phyloP scores from a whole-genome alignment of 2,329 filamentous ascomycete species.

The Trichoderma simmonsii region DNA sequence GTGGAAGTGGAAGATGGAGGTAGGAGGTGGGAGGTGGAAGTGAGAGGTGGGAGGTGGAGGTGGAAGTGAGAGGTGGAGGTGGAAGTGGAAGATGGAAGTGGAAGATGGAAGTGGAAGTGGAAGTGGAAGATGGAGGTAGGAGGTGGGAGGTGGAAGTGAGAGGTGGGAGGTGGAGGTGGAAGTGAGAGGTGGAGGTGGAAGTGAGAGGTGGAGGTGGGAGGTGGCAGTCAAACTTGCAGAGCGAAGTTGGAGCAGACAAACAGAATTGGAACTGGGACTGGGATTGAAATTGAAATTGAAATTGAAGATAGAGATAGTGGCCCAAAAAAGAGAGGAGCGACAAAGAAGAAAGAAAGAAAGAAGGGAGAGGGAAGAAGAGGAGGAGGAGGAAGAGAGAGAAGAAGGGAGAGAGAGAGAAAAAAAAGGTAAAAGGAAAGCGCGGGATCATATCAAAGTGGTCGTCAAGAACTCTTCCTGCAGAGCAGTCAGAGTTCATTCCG shows the following conservation, averaged over 20 bases:
- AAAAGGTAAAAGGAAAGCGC: neutral
- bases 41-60: too few species aligned
- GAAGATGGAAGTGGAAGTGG: neutral
- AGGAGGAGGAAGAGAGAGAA: neutral
- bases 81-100: neutral
- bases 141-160: neutral
- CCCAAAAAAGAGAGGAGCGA: neutral
- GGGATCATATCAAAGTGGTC: neutral
- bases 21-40: neutral
- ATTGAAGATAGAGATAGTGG: neutral
- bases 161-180: too few species aligned
- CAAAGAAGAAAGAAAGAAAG: neutral
- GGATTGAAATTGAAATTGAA: neutral
- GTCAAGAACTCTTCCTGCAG: neutral
- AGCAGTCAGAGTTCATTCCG: neutral
- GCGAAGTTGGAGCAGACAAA: neutral
- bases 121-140: neutral
- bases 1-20: neutral
- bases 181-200: too few species aligned
- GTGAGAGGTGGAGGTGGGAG: neutral
- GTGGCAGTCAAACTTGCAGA: neutral
- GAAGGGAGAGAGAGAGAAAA: neutral
- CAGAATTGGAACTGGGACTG: neutral
- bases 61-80: too few species aligned
- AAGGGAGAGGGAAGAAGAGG: neutral